Percentiles rank a stretch among this genome's conserved stretches.
phyloP scores from a whole-genome alignment of 805 yeast genomes.

The Yamadazyma sp. region DNA sequence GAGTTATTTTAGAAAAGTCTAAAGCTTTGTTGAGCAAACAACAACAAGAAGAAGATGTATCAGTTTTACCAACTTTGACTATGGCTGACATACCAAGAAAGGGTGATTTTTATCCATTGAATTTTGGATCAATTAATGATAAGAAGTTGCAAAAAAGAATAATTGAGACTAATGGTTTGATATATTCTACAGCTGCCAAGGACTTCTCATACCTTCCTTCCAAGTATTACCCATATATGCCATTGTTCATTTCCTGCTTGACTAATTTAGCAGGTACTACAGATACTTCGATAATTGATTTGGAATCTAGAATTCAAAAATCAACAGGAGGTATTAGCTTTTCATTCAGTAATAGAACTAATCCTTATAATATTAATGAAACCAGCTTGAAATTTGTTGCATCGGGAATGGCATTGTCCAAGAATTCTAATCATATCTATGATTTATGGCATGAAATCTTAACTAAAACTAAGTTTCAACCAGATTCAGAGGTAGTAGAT shows the following conservation, averaged over 20 bases:
- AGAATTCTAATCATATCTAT: constrained; percentile 58
- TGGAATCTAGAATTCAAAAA: constrained; percentile 81
- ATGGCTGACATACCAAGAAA: constrained; percentile 67
- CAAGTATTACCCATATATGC: constrained; percentile 64
- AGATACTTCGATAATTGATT: constrained; percentile 63
- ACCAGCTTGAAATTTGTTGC: constrained; percentile 55
- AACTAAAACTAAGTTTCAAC: constrained; percentile 62
- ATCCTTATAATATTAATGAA: constrained; percentile 46
- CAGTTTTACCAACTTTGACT: constrained; percentile 75
- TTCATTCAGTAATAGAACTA: constrained; percentile 52
- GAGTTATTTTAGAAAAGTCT: constrained; percentile 60
- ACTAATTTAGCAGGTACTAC: constrained; percentile 83
- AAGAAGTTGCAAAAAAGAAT: constrained; percentile 44
- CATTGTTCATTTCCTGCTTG: constrained; percentile 74
- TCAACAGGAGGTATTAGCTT: constrained; percentile 83
- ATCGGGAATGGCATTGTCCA: constrained; percentile 67
- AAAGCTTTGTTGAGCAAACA: constrained; percentile 59
- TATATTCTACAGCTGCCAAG: constrained; percentile 70
- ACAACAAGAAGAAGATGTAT: constrained; percentile 64
- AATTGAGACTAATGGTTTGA: constrained; percentile 77
- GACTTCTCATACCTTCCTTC: constrained; percentile 57
- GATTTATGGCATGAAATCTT: constrained; percentile 70
- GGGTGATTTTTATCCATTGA: constrained; percentile 38
- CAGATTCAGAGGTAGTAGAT: constrained; percentile 41
- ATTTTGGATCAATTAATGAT: constrained; percentile 25